Percentiles rank a stretch among this genome's conserved stretches.
phyloP scores from a whole-genome alignment of 257 asterid species.

The Salvia rosmarinus region DNA sequence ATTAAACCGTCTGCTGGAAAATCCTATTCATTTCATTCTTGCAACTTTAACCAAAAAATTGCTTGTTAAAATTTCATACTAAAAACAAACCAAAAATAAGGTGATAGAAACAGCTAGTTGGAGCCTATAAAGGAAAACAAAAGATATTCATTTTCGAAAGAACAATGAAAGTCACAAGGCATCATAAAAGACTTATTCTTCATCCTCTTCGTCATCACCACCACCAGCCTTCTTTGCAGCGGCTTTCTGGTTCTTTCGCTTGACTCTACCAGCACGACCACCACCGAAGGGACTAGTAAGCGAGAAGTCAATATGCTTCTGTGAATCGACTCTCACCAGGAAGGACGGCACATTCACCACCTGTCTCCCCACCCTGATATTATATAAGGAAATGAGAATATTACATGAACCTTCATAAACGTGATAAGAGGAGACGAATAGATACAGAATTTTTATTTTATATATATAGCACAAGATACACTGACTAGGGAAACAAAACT shows the following conservation, averaged over 20 bases:
- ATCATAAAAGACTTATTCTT: constrained; percentile 27
- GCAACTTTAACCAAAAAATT: neutral
- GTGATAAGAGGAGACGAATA: no score
- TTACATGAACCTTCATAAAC: neutral
- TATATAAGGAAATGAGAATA: no score
- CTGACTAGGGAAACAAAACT: no score
- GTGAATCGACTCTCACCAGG: no score
- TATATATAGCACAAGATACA: no score
- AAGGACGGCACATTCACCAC: no score
- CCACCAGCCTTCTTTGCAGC: constrained; percentile 50
- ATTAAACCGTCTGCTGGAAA: no score
- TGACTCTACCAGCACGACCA: constrained; percentile 48
- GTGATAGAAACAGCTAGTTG: neutral
- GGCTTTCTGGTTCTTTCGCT: constrained; percentile 50
- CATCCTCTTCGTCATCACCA: constrained; percentile 46
- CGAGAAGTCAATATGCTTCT: neutral
- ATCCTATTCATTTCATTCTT: no score
- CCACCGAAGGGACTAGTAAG: constrained; percentile 49
- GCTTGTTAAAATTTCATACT: neutral
- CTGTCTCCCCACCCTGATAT: no score
- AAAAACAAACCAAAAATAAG: neutral
- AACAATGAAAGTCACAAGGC: neutral
- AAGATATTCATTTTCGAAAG: neutral
- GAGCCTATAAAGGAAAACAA: neutral
- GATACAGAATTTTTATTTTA: no score